A percentile compares a stretch with the other conserved stretches of the same genome.
Evolutionary conservation across 495 filamentous ascomycete genomes (phyloP).

Genomic region (Echria macrotheca): DNA sequence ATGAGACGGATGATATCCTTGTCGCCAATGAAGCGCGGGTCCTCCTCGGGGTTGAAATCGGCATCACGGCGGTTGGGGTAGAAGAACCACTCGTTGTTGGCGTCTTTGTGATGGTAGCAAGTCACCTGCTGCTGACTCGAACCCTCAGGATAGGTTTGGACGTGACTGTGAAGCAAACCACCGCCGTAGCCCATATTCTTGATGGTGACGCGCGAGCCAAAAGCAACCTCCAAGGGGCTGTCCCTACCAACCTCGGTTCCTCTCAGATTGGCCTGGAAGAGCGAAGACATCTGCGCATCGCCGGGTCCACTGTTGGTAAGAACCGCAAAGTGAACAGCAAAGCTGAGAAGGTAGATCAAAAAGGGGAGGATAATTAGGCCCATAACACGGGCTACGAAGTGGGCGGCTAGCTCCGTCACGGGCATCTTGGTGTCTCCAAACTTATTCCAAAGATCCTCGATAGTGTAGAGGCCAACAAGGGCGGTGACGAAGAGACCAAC

Average conservation of each 20-base stretch:
- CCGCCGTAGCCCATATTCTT: conserved; percentile 99
- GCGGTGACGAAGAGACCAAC: conserved; percentile 94
- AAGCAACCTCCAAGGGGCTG: conserved; percentile 84
- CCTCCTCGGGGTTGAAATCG: conserved; percentile 64
- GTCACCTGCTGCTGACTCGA: conserved; percentile 94
- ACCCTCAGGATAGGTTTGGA: conserved; percentile 92
- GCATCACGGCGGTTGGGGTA: conserved; percentile 77
- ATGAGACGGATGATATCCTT: conserved; percentile 79
- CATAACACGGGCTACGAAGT: conserved; percentile 72
- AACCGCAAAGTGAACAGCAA: conserved; percentile 87
- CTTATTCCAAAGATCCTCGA: conserved; percentile 97
- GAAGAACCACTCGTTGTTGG: conserved; percentile 99
- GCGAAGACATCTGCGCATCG: conserved; percentile 98
- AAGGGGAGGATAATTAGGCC: conserved; percentile 85
- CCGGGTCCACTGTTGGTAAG: conserved; percentile 92
- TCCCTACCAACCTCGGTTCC: conserved; percentile 92
- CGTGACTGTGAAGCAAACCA: conserved; percentile 93
- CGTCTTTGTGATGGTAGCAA: conserved; percentile 98
- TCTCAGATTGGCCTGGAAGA: conserved; percentile 93
- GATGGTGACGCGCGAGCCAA: conserved; percentile 83
- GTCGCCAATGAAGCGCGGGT: conserved; percentile 69
- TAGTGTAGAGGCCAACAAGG: conserved; percentile 88
- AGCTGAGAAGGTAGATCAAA: conserved; percentile 88
- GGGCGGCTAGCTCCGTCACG: conserved; percentile 67
- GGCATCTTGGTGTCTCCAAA: conserved; percentile 93